Evolutionary conservation across 108 stramenopile genomes (phyloP).

Genomic region (Stephanodiscus minutulus): DNA sequence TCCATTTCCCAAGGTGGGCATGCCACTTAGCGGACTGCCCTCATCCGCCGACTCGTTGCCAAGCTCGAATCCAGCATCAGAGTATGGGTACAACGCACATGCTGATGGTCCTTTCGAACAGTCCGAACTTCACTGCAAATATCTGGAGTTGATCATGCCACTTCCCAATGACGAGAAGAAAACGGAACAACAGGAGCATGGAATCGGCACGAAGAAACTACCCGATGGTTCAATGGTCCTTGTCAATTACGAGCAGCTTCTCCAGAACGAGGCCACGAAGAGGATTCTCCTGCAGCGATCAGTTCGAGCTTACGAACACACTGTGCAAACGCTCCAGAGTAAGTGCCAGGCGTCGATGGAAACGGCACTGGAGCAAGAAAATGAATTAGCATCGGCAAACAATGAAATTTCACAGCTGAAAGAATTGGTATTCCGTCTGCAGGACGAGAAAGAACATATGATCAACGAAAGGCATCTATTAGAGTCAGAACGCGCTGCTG

Average conservation of each 20-base stretch:
- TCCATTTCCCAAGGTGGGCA: slow-evolving; percentile 14
- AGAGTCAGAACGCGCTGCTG: slow-evolving; percentile 30
- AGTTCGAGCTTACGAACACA: slow-evolving; percentile 40
- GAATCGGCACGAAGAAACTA: slow-evolving; percentile 42
- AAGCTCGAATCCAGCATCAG: slow-evolving; percentile 12
- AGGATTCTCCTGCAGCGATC: slow-evolving; percentile 68
- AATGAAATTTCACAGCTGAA: slow-evolving; percentile 29
- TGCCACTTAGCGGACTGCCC: slow-evolving; percentile 49
- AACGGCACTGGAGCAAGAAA: slow-evolving; percentile 26
- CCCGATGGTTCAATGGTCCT: slow-evolving; percentile 56
- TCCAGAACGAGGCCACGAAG: slow-evolving; percentile 67
- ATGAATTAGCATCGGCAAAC: slow-evolving; percentile 11
- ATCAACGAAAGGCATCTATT: slow-evolving; percentile 30
- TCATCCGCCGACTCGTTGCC: slow-evolving; percentile 22
- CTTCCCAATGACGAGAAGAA: slow-evolving; percentile 35
- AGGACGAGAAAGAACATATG: slow-evolving; percentile 22
- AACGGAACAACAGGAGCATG: slow-evolving; percentile 22
- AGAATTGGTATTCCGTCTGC: slow-evolving; percentile 18
- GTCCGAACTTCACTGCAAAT: slow-evolving; percentile 44
- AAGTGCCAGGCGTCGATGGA: slow-evolving; percentile 12
- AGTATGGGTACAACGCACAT: slow-evolving; percentile 8
- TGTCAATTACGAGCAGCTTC: slow-evolving; percentile 64
- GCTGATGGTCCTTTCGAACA: slow-evolving; percentile 7
- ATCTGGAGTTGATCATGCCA: slow-evolving; percentile 43
- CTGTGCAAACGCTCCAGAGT: slow-evolving; percentile 18